phyloP scores from a whole-genome alignment of 495 filamentous ascomycete genomes.

The Bryoglossum gracile region DNA sequence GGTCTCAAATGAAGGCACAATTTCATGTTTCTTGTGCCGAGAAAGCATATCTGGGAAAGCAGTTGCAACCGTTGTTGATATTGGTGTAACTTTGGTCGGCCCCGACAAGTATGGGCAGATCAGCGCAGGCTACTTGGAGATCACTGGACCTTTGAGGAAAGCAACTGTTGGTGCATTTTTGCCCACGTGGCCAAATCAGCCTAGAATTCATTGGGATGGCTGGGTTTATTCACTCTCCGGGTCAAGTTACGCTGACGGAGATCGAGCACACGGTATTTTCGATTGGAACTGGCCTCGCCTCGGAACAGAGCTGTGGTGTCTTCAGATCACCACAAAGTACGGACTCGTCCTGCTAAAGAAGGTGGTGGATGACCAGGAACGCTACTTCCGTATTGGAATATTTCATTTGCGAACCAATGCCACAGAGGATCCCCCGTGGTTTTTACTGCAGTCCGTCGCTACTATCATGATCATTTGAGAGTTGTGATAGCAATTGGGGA shows the following conservation, averaged over 20 bases:
- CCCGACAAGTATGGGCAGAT: neutral
- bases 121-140: neutral
- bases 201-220: neutral
- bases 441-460: too few relatives aligned
- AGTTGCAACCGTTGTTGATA: neutral
- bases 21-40: neutral
- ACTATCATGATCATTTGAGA: too few relatives aligned
- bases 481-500: too few relatives aligned
- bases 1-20: neutral
- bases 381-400: neutral
- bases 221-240: too few relatives aligned
- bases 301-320: neutral
- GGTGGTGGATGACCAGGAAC: neutral
- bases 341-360: neutral
- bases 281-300: neutral
- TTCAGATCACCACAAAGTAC: neutral
- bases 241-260: neutral
- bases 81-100: neutral
- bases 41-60: neutral
- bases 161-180: neutral
- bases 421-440: too few relatives aligned
- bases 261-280: neutral
- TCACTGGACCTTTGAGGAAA: neutral
- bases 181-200: neutral
- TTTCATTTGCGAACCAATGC: conserved; percentile 1